Base-by-base conservation (phyloP, 2,329 filamentous ascomycete genomes). In the Fusarium begoniae region DNA sequence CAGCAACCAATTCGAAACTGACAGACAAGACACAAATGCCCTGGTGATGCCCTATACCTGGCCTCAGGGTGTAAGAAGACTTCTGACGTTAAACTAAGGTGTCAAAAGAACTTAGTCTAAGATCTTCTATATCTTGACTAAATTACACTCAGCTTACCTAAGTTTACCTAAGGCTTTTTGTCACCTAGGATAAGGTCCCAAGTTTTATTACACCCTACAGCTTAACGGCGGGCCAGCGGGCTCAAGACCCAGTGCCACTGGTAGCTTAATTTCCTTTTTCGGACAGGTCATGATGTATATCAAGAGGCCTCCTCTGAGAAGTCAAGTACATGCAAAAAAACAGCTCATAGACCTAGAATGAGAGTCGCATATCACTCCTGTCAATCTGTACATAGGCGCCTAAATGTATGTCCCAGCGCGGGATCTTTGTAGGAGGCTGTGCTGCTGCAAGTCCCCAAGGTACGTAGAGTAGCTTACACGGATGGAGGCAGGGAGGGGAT, bases 391-490 rank as follows among this genome's bases (percentile, higher is more conserved):
- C 17, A 56, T 63, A 50, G 40, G 50, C 56, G 50, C 40, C 55
- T 30, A 41, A n/a, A 45, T 48, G 60, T 54, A 70, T 60, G 55
- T 65, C 47, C 51, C 65, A 44, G 61, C 45, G 56, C 37, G 51
- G 65, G 26, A 69, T 51, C 51, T 69, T 69, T 69, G 66, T 64
- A 61, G 58, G 63, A 74, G 72, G 71, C 71, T 74, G 59, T 74
- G 67, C 67, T 74, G 67, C 53, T 74, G 59, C 67, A 61, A 28
- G 26, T 48, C 48, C 47, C 35, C 14, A 35, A 44, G 30, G 32
- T 8, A 35, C 32, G 28, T 66, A 57, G 61, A 20, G 28, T 57
- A 63, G 50, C 48, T n/a, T 61, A 51, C 37, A 62, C 61, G 60
- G 57, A 60, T 70, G 66, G 70, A 73, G 58, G 30, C 43, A 58